Evolutionary conservation across 2,329 filamentous ascomycete genomes (phyloP).

Genomic region (Fusarium avenaceum): DNA sequence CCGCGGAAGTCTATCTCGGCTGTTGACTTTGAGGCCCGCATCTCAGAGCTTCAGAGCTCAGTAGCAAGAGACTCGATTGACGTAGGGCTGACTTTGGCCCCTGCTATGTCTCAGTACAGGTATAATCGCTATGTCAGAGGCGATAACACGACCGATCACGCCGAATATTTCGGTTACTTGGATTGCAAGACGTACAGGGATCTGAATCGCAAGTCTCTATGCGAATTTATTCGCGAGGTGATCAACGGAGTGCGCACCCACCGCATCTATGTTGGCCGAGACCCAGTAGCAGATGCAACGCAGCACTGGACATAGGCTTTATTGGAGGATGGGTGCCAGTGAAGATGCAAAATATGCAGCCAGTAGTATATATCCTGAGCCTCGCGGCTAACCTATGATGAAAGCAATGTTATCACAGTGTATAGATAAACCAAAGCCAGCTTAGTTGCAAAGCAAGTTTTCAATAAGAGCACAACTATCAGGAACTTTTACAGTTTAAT

Average conservation of each 20-base stretch:
- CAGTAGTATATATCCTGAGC: too few species aligned
- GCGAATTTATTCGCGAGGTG: neutral
- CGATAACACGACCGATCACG: neutral
- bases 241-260: neutral
- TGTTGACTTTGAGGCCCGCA: neutral
- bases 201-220: neutral
- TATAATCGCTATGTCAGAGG: neutral
- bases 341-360: too few species aligned
- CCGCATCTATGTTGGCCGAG: neutral
- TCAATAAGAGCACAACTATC: too few species aligned
- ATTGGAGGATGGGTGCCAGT: too few species aligned
- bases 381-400: too few species aligned
- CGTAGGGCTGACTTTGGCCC: neutral
- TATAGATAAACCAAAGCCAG: too few species aligned
- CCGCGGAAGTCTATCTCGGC: neutral
- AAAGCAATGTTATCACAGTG: too few species aligned
- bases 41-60: neutral
- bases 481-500: too few species aligned
- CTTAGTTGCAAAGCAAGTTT: too few species aligned
- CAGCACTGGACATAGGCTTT: too few species aligned
- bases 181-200: neutral
- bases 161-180: neutral
- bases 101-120: neutral
- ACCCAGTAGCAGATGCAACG: neutral
- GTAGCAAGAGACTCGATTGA: neutral